A percentile compares a stretch with the other conserved stretches of the same genome.
These are phyloP conservation scores for Haplosporangium sp. DNA, from an alignment of 371 early-diverging fungal species.

Conservation along the genomic window DNA sequence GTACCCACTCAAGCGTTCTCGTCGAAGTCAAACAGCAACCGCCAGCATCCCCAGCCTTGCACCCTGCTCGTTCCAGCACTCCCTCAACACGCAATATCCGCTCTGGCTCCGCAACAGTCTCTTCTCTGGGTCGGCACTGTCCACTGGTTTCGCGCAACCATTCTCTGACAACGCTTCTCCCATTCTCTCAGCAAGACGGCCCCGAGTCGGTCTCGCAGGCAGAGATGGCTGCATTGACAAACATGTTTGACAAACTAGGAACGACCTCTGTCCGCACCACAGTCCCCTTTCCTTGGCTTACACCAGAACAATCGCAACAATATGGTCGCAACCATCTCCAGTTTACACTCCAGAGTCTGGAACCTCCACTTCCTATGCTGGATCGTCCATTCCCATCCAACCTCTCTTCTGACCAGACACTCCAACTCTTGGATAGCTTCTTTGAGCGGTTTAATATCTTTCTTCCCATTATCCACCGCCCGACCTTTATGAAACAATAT, in stretches of 20 bases:
- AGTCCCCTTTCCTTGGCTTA: conserved; percentile 54
- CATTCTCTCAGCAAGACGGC: conserved; percentile 43
- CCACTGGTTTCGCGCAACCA: conserved; percentile 53
- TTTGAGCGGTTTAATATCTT: conserved; percentile 74
- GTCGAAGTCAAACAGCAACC: conserved; percentile 50
- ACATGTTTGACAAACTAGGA: conserved; percentile 50
- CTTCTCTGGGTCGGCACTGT: conserved; percentile 43
- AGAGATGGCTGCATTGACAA: conserved; percentile 43
- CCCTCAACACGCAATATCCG: conserved; percentile 27
- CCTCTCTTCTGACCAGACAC: conserved; percentile 55
- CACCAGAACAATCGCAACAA: conserved; percentile 53
- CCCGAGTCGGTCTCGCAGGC: conserved; percentile 24
- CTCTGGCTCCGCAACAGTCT: conserved; percentile 26
- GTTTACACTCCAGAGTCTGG: conserved; percentile 40
- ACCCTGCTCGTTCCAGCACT: conserved; percentile 27
- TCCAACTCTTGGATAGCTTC: conserved; percentile 65
- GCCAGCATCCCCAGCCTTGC: conserved; percentile 43
- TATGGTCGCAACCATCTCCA: conserved; percentile 55
- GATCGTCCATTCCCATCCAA: conserved; percentile 42
- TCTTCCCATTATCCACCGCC: conserved; percentile 70
- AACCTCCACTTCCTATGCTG: conserved; percentile 42
- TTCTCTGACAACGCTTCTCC: conserved; percentile 41
- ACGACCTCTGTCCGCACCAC: conserved; percentile 52
- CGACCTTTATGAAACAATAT: conserved; percentile 62
- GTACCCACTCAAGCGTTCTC: conserved; percentile 33